A percentile compares a stretch with the other conserved stretches of the same genome.
phyloP scores from a whole-genome alignment of 768 basidiomycete species.

The Imleria badia region DNA sequence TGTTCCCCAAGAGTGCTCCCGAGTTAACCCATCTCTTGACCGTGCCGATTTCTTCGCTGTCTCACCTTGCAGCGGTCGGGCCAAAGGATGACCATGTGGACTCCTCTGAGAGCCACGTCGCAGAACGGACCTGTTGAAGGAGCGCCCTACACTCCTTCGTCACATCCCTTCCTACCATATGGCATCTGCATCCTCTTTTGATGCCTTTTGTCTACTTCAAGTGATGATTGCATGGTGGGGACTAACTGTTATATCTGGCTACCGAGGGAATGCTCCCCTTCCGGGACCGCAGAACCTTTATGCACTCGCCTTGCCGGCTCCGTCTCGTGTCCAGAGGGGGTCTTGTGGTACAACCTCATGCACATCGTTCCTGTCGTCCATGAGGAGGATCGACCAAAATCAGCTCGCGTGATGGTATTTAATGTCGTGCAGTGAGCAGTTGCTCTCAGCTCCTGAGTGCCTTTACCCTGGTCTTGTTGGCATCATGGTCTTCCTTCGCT shows the following conservation, averaged over 20 bases:
- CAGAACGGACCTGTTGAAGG: not conserved
- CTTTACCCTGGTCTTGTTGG: not conserved
- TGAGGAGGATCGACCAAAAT: not conserved
- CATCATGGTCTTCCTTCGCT: slow-evolving; percentile 17
- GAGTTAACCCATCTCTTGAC: not conserved
- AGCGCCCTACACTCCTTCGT: not conserved
- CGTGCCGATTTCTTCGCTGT: not conserved
- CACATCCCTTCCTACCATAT: slow-evolving; percentile 3
- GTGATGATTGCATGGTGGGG: not conserved
- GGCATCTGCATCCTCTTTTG: not conserved
- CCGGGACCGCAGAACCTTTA: slow-evolving; percentile 2
- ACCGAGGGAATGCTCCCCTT: not conserved
- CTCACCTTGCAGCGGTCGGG: not conserved
- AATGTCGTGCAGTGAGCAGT: not conserved
- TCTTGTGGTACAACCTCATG: not conserved
- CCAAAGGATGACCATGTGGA: not conserved
- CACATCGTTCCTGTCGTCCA: slow-evolving; percentile 7
- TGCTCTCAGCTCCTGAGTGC: not conserved
- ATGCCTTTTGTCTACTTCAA: not conserved
- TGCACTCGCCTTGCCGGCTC: not conserved
- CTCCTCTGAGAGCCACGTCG: not conserved
- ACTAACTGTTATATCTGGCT: not conserved
- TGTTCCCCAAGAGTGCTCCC: not conserved
- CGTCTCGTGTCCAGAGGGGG: not conserved
- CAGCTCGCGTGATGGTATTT: slow-evolving; percentile 15